These are phyloP conservation scores for Rhodofomes roseus DNA, from an alignment of 1,284 basidiomycete species.

Conservation along the genomic window DNA sequence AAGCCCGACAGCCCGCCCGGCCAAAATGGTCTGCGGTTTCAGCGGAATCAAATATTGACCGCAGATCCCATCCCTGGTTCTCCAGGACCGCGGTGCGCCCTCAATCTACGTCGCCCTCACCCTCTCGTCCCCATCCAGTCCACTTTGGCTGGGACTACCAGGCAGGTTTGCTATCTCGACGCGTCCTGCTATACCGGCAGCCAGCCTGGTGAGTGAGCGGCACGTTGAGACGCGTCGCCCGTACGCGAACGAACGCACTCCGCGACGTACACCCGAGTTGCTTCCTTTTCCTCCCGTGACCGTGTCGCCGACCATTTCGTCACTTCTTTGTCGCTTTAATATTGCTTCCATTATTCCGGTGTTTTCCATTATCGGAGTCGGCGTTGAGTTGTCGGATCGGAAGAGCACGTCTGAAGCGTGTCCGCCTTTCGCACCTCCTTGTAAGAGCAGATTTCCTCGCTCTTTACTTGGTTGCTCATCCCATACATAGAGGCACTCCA, in stretches of 20 bases:
- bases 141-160: slow-evolving; percentile 11
- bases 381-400: slow-evolving; percentile 2
- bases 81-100: slow-evolving; percentile 16
- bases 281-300: not conserved
- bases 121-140: slow-evolving; percentile 18
- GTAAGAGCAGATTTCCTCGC: not conserved
- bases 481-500: slow-evolving; percentile 8
- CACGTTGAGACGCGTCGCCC: slow-evolving; percentile 1
- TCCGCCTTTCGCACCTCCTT: slow-evolving; percentile 8
- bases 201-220: slow-evolving; percentile 13
- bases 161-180: not conserved
- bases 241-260: not conserved
- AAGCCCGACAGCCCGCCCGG: slow-evolving; percentile 15
- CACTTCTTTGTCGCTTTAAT: not conserved
- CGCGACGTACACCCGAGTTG: not conserved
- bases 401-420: not conserved
- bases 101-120: slow-evolving; percentile 19
- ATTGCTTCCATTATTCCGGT: too few relatives aligned
- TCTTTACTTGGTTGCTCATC: slow-evolving; percentile 4
- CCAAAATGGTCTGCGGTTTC: slow-evolving; percentile 20
- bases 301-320: not conserved
- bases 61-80: slow-evolving; percentile 21
- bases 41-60: slow-evolving; percentile 27
- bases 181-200: not conserved
- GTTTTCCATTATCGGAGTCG: not conserved